These are phyloP conservation scores for Musa troglodytarum DNA, from an alignment of 176 grass and related monocot genomes.

Conservation along the genomic window DNA sequence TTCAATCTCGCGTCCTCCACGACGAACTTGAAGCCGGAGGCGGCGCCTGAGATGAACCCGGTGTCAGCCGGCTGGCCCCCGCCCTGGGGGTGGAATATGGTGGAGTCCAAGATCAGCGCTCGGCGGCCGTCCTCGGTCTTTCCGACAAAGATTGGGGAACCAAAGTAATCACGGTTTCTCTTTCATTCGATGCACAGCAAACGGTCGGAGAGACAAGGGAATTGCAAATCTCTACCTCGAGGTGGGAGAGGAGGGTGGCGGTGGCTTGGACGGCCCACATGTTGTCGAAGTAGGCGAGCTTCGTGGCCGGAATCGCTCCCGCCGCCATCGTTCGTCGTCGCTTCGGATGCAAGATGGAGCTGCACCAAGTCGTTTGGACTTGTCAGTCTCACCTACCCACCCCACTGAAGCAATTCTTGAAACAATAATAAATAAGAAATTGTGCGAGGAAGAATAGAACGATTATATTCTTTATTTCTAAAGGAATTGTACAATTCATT, in stretches of 20 bases:
- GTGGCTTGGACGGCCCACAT: constrained; percentile 45
- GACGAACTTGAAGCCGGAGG: constrained; percentile 41
- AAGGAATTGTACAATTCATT: too few species aligned
- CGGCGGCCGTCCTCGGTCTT: constrained; percentile 49
- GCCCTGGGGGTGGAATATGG: constrained; percentile 83
- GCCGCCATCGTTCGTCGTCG: constrained; percentile 16
- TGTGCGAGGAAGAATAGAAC: too few species aligned
- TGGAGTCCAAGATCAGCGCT: constrained; percentile 61
- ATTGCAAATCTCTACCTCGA: constrained; percentile 24
- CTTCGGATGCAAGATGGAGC: background rate
- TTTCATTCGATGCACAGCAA: background rate
- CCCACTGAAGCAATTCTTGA: too few species aligned
- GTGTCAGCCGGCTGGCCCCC: constrained; percentile 76
- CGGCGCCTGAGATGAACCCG: constrained; percentile 30
- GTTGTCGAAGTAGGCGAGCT: constrained; percentile 71
- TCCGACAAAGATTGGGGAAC: background rate
- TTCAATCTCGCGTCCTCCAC: constrained; percentile 71
- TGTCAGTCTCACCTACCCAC: background rate
- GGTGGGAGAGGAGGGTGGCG: constrained; percentile 40
- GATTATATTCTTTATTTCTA: too few species aligned
- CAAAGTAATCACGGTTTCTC: background rate
- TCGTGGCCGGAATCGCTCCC: constrained; percentile 32
- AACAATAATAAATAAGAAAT: too few species aligned
- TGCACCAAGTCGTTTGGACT: background rate
- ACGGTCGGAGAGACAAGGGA: background rate